Conservation (phyloP, 164 flowering plant species). For the Macadamia tetraphylla region DNA sequence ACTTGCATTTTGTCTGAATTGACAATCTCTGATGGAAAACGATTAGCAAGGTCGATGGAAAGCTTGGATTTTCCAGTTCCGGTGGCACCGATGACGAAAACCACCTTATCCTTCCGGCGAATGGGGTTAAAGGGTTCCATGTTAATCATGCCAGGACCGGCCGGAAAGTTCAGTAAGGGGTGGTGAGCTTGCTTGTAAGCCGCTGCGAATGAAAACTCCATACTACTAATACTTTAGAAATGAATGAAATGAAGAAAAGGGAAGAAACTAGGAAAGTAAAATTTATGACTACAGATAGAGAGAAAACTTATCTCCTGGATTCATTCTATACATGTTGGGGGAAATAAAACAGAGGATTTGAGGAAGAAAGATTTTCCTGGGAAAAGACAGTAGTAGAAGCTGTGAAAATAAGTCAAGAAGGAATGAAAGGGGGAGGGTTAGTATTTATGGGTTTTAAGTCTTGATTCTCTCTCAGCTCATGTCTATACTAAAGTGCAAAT, state of each 20-base stretch:
- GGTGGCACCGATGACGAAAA: constrained; percentile 79
- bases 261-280: neutral
- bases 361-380: too few relatives aligned
- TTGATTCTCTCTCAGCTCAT: too few relatives aligned
- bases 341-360: too few relatives aligned
- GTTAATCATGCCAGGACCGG: constrained; percentile 14
- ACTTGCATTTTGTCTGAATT: constrained; percentile 91
- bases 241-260: neutral
- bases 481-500: too few relatives aligned
- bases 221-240: neutral
- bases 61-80: constrained; percentile 82
- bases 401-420: too few relatives aligned
- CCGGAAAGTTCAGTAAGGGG: constrained; percentile 31
- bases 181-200: constrained; percentile 28
- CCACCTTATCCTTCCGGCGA: constrained; percentile 57
- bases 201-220: constrained; percentile 27
- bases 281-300: too few relatives aligned
- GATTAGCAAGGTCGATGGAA: constrained; percentile 69
- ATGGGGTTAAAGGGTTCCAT: constrained; percentile 26
- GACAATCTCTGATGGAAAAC: constrained; percentile 56
- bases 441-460: too few relatives aligned
- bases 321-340: too few relatives aligned
- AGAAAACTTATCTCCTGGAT: too few relatives aligned
- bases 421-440: too few relatives aligned
- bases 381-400: too few relatives aligned